Conservation (phyloP, 345 rosid species). For the Pistacia vera region DNA sequence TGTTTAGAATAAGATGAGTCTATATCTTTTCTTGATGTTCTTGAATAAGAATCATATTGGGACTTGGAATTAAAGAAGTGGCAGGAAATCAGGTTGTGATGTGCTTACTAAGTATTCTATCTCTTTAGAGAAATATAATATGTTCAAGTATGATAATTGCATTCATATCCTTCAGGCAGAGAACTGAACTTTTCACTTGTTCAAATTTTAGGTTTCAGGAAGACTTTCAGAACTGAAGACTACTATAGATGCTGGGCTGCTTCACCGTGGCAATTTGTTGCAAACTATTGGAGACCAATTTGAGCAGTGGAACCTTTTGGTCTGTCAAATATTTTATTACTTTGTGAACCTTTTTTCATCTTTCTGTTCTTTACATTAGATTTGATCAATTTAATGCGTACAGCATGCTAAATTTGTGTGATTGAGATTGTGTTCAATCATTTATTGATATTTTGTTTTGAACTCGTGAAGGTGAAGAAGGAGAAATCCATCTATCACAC, state of each 20-base stretch:
- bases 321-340: constrained; percentile 32
- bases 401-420: constrained; percentile 7
- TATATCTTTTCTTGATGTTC: not conserved
- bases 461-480: constrained; percentile 70
- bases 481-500: constrained; percentile 91
- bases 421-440: constrained; percentile 7
- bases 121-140: constrained; percentile 1
- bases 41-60: not conserved
- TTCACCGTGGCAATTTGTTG: constrained; percentile 62
- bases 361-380: not conserved
- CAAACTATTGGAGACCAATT: constrained; percentile 71
- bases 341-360: constrained; percentile 5
- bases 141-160: constrained; percentile 13
- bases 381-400: not conserved
- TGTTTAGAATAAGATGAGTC: not conserved
- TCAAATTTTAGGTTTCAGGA: constrained; percentile 64
- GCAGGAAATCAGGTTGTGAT: not conserved
- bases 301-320: constrained; percentile 74
- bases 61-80: not conserved
- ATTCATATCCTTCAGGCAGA: not conserved
- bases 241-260: constrained; percentile 68
- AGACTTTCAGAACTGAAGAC: constrained; percentile 75
- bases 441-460: constrained; percentile 13
- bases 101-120: constrained; percentile 4
- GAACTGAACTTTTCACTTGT: constrained; percentile 3